Evolutionary conservation across 73 alveolate species (phyloP), one percentile per base, ranked within the genome.

Genomic region (Halteria grandinella): DNA sequence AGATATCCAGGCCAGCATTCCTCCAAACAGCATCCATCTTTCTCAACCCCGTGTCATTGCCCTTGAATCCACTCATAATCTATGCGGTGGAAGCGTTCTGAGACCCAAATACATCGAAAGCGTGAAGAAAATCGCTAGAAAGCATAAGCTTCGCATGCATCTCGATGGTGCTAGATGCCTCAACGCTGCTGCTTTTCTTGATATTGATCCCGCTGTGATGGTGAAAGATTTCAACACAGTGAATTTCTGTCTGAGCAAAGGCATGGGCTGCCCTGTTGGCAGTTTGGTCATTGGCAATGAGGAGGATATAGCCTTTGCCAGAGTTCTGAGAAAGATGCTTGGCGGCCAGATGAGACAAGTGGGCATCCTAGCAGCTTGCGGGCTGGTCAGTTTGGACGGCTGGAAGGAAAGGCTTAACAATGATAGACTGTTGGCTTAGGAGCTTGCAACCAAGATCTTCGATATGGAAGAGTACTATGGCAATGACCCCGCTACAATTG

Each of bases 161-260:
- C 34, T 89, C 31, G 96, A 89, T 50, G 96, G 93, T 17, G 91
- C 96, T 20, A 74, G 96, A 55, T 44, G 78, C 14, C 59, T 84
- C 50, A 89, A 89, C 55, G 96, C 96, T 14, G 89, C 86, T 18
- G 77, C 63, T 37, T 48, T 69, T 47, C 76, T 75, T 0, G 52
- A 64, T 21, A 39, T 76, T 11, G 66, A 39, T 14, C 84, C 86
- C 3, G 55, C 79, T 1, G 82, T 76, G 2, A 21, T 88, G 25
- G 80, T 76, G n/a, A 47, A 44, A 34, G 78, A 55, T 11, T 59
- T 60, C 44, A 93, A 89, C 36, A 36, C 91, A 18, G 76, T 84
- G 3, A 60, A 41, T 47, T 28, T 85, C 21, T 89, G 96, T 43
- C 69, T 89, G 48, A 44, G 83, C 39, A 89, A 89, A 62, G 96